Base-by-base conservation (phyloP, 495 filamentous ascomycete genomes). In the Neurospora sp. region DNA sequence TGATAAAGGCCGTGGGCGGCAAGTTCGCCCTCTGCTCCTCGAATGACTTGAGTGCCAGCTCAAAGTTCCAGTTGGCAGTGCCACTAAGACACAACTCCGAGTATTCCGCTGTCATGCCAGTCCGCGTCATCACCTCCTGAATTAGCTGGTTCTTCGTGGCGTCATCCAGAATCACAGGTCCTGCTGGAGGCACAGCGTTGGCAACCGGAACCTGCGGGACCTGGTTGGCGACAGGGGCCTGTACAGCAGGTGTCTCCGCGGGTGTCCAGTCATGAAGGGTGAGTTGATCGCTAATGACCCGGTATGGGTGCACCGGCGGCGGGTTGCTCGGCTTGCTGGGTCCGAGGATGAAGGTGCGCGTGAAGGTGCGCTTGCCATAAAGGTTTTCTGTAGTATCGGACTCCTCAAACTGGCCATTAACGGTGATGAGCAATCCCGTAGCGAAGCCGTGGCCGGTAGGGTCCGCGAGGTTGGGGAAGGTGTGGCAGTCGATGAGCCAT, bases 321-420 rank as follows among this genome's bases (percentile, higher is more conserved):
- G 84, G 75, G 8, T 85, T 86, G 35, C 84, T 85, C 1, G 86
- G 83, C 39, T 76, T 79, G 41, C 92, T 93, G 5, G 94, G 94
- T 1, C 93, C 93, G 22, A 98, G 84, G 59, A 94, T 84, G 75
- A 98, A 94, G 0, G 89, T 93, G 31, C 95, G 89, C 74, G 95
- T 92, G 82, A 97, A 98, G 75, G 91, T 93, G 74, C 95, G 90
- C 38, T 87, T 86, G 31, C 81, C 79, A 22, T 77, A 83, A 72
- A 88, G 87, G 41, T 87, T 81, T 6, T 76, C 81, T 8, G 83
- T 77, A n/a, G 80, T 74, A 75, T 90, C 87, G 9, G 88, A 80
- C 75, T 98, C 95, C 59, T 96, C 89, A 72, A 92, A 97, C 75
- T 94, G 91, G 71, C 94, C 92, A 74, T 95, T 90, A 40, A 96